Base-by-base conservation (phyloP, 495 filamentous ascomycete genomes). In the Aspergillus affinis region DNA sequence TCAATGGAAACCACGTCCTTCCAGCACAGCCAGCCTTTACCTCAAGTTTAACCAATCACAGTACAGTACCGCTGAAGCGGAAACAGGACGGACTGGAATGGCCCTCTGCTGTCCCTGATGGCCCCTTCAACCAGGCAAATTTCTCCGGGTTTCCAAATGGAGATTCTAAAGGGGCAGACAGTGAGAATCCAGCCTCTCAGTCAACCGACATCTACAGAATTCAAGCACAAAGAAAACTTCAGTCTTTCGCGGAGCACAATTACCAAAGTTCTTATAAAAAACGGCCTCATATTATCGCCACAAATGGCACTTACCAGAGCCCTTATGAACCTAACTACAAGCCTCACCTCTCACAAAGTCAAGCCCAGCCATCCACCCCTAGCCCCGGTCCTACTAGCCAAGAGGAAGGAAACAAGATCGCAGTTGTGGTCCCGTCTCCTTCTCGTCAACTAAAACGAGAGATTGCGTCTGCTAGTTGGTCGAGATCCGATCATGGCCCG, bases 341-440 rank as follows among this genome's bases (percentile, higher is more conserved):
- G 13, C 44, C 23, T 46, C 30, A n/a, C 20, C 36, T 48, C 20
- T 27, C 52, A 13, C 23, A 55, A 30, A 55, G 20, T 29, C 30
- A 17, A 17, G 15, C 46, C n/a, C 32, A 36, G 12, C 49, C 30
- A 13, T 44, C 51, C 17, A 64, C 62, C 21, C 65, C 65, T 1
- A 59, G 51, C 6, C 61, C 63, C 10, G 60, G 48, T 0, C 54
- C 56, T 5, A 4, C 56, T 5, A 4, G 26, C 53, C 19, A 46
- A 3, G 7, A 15, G 1, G 44, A 49, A 9, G n/a, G 32, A 9
- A 54, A 47, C 6, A 18, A 45, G 7, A 1, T 67, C 26, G 65
- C 56, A 4, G 69, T 74, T 12, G 65, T 74, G 4, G 51, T 74
- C 12, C 69, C 71, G 0, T 66, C 71, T 12, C 65, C 69, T 12